phyloP scores from a whole-genome alignment of 116 monocot species.

The Phalaenopsis hybrid region DNA sequence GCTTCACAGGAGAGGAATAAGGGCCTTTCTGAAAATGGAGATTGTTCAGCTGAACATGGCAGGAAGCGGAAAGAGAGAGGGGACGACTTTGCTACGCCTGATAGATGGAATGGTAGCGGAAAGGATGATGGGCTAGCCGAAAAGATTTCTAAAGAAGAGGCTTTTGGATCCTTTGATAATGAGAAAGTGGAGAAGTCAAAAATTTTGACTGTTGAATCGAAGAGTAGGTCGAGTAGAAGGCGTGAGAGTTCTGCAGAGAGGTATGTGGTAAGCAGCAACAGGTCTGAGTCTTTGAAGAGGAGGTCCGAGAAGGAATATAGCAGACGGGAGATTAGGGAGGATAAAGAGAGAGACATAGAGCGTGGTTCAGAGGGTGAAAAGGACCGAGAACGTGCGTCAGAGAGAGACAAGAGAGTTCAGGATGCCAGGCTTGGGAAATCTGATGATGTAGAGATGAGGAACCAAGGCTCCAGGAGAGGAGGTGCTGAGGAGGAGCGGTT shows the following conservation, averaged over 20 bases:
- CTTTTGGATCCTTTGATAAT: constrained; percentile 12
- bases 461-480: constrained; percentile 2
- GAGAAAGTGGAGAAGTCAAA: constrained; percentile 28
- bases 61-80: constrained; percentile 37
- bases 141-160: constrained; percentile 25
- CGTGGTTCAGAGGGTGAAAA: constrained; percentile 2
- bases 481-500: constrained; percentile 9
- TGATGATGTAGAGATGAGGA: constrained; percentile 10
- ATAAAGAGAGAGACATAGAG: constrained; percentile 7
- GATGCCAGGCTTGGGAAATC: constrained; percentile 13
- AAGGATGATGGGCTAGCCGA: constrained; percentile 16
- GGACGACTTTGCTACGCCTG: constrained; percentile 13
- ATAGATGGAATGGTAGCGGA: constrained; percentile 30
- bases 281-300: constrained; percentile 12
- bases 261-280: constrained; percentile 6
- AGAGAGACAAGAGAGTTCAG: constrained; percentile 16
- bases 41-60: constrained; percentile 22
- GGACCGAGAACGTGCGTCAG: constrained; percentile 11
- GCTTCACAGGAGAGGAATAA: constrained; percentile 18
- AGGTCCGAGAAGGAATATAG: constrained; percentile 18
- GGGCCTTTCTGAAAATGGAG: constrained; percentile 23
- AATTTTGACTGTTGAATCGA: constrained; percentile 19
- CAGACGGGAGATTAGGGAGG: constrained; percentile 10
- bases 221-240: constrained; percentile 33
- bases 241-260: constrained; percentile 12